Conservation (phyloP, 768 basidiomycete genomes). For the Phaffia australis region DNA sequence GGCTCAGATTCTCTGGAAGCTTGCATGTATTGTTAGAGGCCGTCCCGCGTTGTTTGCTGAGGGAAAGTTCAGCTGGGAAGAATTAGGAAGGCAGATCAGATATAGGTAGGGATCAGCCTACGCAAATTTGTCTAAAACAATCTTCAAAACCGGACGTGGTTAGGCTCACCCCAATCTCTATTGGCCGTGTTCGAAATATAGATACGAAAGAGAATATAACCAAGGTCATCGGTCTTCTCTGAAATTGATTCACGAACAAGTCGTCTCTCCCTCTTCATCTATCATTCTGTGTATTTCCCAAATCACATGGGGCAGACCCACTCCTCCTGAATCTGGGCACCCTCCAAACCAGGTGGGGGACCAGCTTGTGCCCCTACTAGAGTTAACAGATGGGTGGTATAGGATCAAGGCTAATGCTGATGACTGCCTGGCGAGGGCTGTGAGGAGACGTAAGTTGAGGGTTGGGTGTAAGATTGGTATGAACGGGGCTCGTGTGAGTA, state of each 20-base stretch:
- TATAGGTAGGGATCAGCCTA: slow-evolving; percentile 53
- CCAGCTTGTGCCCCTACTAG: slow-evolving; percentile 49
- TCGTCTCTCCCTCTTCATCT: slow-evolving; percentile 64
- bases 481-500: slow-evolving; percentile 62
- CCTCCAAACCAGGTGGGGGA: neutral
- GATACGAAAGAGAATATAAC: slow-evolving; percentile 81
- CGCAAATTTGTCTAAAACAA: neutral
- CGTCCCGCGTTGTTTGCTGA: slow-evolving; percentile 53
- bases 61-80: slow-evolving; percentile 64
- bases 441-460: slow-evolving; percentile 53
- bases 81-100: slow-evolving; percentile 68
- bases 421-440: slow-evolving; percentile 56
- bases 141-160: neutral
- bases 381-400: slow-evolving; percentile 99
- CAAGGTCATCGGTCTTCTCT: slow-evolving; percentile 67
- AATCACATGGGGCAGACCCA: slow-evolving; percentile 47
- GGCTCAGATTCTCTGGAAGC: slow-evolving; percentile 82
- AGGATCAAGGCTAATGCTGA: slow-evolving; percentile 67
- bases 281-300: slow-evolving; percentile 76
- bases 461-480: slow-evolving; percentile 76
- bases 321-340: slow-evolving; percentile 1
- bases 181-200: slow-evolving; percentile 33
- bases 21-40: slow-evolving; percentile 69
- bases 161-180: neutral
- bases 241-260: slow-evolving; percentile 68